Percentiles rank a stretch among this genome's conserved stretches.
These are phyloP conservation scores for Sphenostylis stenocarpa DNA, from an alignment of 306 rosid species.

Conservation along the genomic window DNA sequence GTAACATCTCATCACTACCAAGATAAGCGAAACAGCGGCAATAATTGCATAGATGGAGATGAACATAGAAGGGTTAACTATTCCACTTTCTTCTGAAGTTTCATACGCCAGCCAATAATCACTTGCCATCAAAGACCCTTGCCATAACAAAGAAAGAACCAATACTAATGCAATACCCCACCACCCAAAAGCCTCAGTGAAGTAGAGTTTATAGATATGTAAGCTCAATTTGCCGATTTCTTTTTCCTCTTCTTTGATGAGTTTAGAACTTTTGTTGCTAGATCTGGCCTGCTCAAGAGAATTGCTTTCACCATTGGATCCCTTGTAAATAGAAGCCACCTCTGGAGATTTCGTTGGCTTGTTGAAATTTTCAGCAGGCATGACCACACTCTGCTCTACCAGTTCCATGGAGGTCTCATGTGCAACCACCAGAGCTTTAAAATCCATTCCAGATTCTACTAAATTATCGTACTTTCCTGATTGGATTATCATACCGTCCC, in stretches of 20 bases:
- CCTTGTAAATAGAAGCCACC: conserved; percentile 35
- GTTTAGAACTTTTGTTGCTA: conserved; percentile 54
- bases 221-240: conserved; percentile 73
- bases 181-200: conserved; percentile 86
- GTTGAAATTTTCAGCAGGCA: conserved; percentile 35
- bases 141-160: conserved; percentile 56
- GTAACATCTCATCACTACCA: conserved; percentile 43
- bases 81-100: conserved; percentile 53
- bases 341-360: conserved; percentile 25
- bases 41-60: conserved; percentile 55
- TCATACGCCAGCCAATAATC: conserved; percentile 88
- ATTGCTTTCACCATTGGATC: conserved; percentile 45
- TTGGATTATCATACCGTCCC: conserved; percentile 71
- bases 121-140: conserved; percentile 57
- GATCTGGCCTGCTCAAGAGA: conserved; percentile 44
- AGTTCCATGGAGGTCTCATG: conserved; percentile 83
- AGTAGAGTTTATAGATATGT: conserved; percentile 58
- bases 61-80: conserved; percentile 54
- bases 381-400: conserved; percentile 48
- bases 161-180: conserved; percentile 56
- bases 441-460: conserved; percentile 56
- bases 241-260: conserved; percentile 78
- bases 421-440: conserved; percentile 65
- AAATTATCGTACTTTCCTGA: conserved; percentile 60
- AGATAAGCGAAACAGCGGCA: conserved; percentile 39